phyloP scores from a whole-genome alignment of 2,329 filamentous ascomycete species.

The Monilinia fructigena region DNA sequence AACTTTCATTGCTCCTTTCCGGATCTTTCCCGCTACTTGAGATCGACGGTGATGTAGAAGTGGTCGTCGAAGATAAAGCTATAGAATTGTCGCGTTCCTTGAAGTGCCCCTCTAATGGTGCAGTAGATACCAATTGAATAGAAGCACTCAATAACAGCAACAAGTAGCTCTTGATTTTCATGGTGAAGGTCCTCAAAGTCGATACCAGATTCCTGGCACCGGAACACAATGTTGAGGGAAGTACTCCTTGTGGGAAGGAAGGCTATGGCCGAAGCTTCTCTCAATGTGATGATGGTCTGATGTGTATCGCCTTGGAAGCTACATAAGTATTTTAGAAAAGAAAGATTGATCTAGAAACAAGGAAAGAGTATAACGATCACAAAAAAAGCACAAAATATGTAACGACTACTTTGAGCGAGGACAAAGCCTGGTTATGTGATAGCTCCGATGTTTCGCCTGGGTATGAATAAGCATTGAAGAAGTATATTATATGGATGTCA shows the following conservation, averaged over 20 bases:
- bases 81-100: conserved; percentile 35
- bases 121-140: conserved; percentile 31
- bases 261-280: conserved; percentile 3
- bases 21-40: conserved; percentile 10
- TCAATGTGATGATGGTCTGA: conserved; percentile 3
- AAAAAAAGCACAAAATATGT: background rate
- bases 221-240: background rate
- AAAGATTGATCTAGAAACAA: background rate
- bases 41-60: conserved; percentile 23
- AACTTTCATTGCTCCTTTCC: conserved; percentile 4
- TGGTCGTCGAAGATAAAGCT: conserved; percentile 30
- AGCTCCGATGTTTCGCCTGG: conserved; percentile 1
- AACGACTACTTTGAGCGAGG: background rate
- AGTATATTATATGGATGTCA: conserved; percentile 15
- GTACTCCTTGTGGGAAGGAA: background rate
- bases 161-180: conserved; percentile 28
- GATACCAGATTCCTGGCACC: background rate
- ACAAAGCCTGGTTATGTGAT: conserved; percentile 2
- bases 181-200: conserved; percentile 28
- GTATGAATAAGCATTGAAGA: background rate
- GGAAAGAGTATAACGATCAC: background rate
- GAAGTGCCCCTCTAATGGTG: conserved; percentile 28
- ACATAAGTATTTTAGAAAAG: background rate
- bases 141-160: conserved; percentile 34
- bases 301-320: background rate